Evolutionary conservation across 176 grass and related monocot genomes (phyloP).

Genomic region (Saccharum spontaneum): DNA sequence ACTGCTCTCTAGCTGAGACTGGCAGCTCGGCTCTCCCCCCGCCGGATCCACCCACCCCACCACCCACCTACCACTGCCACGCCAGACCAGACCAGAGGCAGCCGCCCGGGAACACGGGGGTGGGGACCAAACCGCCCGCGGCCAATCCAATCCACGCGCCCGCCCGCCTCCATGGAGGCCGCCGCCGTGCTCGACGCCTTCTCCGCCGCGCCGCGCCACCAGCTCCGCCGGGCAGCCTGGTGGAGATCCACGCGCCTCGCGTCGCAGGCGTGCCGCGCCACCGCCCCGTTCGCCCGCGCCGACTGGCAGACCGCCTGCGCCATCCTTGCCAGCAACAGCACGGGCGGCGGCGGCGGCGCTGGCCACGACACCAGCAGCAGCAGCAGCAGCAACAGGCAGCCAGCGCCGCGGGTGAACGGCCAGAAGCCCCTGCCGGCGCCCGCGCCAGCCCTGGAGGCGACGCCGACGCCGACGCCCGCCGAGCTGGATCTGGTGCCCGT

Average conservation of each 20-base stretch:
- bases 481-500: slow-evolving; percentile 56
- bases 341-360: too few species aligned
- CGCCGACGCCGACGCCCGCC: neutral
- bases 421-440: neutral
- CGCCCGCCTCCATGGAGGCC: slow-evolving; percentile 30
- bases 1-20: too few species aligned
- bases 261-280: neutral
- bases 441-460: neutral
- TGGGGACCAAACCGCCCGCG: neutral
- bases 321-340: slow-evolving; percentile 60
- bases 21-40: too few species aligned
- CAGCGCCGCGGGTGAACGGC: slow-evolving; percentile 18
- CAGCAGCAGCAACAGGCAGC: neutral
- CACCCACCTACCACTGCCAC: neutral
- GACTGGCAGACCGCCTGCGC: slow-evolving; percentile 70
- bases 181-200: slow-evolving; percentile 1
- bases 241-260: slow-evolving; percentile 36
- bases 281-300: slow-evolving; percentile 33
- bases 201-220: neutral
- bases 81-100: neutral
- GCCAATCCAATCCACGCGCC: neutral
- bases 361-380: neutral
- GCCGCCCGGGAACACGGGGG: neutral
- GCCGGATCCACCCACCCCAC: too few species aligned
- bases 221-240: neutral